Evolutionary conservation across 2,329 filamentous ascomycete genomes (phyloP), one percentile per base, ranked within the genome.

Genomic region (Metarhizium rileyi): DNA sequence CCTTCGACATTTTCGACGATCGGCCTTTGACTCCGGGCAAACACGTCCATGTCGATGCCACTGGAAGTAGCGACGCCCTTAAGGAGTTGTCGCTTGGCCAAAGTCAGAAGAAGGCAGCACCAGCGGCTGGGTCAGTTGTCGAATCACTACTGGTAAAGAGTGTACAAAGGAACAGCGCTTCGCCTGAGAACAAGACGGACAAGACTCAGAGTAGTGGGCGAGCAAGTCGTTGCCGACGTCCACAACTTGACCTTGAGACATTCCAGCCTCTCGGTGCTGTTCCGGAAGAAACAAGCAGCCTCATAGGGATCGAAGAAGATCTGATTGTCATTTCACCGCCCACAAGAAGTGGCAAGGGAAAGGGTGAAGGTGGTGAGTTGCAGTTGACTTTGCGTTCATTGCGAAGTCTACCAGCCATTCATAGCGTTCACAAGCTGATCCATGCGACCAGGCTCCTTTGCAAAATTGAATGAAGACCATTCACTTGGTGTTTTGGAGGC

Each of bases 241-340:
- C 63, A 18, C 56, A 59, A 28, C 55, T 63, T 44, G 59, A 63
- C 27, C 48, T 54, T n/a, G 60, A 65, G 26, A 63, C 57, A 1
- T 69, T 68, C 50, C 61, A 64, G 49, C 63, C 64, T 45, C 59
- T 66, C 26, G 58, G 61, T 55, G 57, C 56, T 14, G 62, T 65
- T n/a, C 51, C 57, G 35, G 63, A 66, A 45, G 64, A 65, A 51
- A 50, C 58, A 38, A 55, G 43, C 27, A 40, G 50, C 44, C 42
- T 50, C 30, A 14, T 42, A 27, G 47, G 49, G 16, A 27, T 26
- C 10, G 49, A 35, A 22, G 25, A 40, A 7, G 6, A 14, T 27
- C 7, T 30, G 20, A 26, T 28, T 28, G 22, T 23, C 41, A 18
- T 25, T 42, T 42, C 38, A 42, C 33, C 33, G n/a, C 18, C 12